phyloP scores from a whole-genome alignment of 768 basidiomycete species.

The Clitopilus passeckerianus region DNA sequence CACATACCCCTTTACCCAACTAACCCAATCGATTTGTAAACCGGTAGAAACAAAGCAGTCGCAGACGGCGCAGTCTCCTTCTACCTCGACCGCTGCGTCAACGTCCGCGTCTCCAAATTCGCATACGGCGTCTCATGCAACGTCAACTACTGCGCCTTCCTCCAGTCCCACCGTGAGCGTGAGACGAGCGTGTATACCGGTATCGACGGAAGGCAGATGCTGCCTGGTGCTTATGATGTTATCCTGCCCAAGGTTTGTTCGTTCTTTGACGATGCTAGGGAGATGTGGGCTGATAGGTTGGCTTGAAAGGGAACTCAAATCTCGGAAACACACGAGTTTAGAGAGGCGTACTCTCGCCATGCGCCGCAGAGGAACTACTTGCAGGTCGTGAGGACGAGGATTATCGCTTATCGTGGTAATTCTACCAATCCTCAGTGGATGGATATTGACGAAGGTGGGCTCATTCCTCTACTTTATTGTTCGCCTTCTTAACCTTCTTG shows the following conservation, averaged over 20 bases:
- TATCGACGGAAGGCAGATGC: slow-evolving; percentile 7
- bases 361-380: background rate
- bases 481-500: background rate
- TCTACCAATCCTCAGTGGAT: slow-evolving; percentile 16
- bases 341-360: slow-evolving; percentile 10
- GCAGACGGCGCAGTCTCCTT: slow-evolving; percentile 1
- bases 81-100: slow-evolving; percentile 3
- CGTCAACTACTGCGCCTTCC: background rate
- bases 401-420: slow-evolving; percentile 19
- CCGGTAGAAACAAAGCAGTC: slow-evolving; percentile 1
- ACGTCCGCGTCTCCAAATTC: slow-evolving; percentile 2
- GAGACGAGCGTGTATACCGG: slow-evolving; percentile 1
- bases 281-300: background rate
- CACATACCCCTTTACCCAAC: background rate
- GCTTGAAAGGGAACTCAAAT: slow-evolving; percentile 30
- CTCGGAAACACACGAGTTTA: slow-evolving; percentile 18
- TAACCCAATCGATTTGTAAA: background rate
- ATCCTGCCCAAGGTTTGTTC: slow-evolving; percentile 19
- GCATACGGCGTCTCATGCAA: background rate
- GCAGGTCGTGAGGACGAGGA: background rate
- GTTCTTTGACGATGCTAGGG: background rate
- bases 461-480: background rate
- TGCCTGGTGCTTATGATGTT: slow-evolving; percentile 15
- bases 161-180: background rate
- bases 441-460: slow-evolving; percentile 17